phyloP scores from a whole-genome alignment of 768 basidiomycete genomes.

The Mycena maculata region DNA sequence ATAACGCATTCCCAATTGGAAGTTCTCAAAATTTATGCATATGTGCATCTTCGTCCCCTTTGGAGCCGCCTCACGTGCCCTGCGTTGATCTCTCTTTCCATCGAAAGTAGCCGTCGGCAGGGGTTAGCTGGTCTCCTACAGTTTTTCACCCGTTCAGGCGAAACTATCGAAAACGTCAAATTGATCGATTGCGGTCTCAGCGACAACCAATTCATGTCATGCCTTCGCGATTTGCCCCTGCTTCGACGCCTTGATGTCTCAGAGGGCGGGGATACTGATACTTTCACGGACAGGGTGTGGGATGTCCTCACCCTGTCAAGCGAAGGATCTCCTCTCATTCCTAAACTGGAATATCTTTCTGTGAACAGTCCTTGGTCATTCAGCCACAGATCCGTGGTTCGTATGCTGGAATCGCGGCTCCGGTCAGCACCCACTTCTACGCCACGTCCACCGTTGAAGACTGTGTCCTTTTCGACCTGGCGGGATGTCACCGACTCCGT shows the following conservation, averaged over 20 bases:
- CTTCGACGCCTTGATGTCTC: conserved; percentile 2
- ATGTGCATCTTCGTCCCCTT: not conserved
- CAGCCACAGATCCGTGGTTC: too few relatives aligned
- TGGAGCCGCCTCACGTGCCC: not conserved
- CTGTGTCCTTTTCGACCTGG: too few relatives aligned
- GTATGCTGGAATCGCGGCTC: too few relatives aligned
- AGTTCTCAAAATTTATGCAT: not conserved
- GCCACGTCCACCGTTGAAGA: too few relatives aligned
- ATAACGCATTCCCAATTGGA: not conserved
- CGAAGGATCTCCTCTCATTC: not conserved
- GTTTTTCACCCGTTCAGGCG: conserved; percentile 3
- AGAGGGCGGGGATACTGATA: not conserved
- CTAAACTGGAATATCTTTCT: conserved; percentile 9
- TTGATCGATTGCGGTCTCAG: not conserved
- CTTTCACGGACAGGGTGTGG: conserved; percentile 6
- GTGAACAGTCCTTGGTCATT: conserved; percentile 36
- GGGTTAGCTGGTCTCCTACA: not conserved
- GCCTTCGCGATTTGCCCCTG: not conserved
- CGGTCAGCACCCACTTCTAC: too few relatives aligned
- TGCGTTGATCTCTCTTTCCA: conserved; percentile 1
- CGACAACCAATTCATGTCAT: conserved; percentile 1
- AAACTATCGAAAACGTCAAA: conserved; percentile 2
- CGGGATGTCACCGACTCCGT: too few relatives aligned
- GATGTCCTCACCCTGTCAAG: not conserved
- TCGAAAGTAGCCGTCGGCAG: not conserved